A percentile compares a stretch with the other conserved stretches of the same genome.
phyloP scores from a whole-genome alignment of 1,284 basidiomycete genomes.

The Trichosporon inkin region DNA sequence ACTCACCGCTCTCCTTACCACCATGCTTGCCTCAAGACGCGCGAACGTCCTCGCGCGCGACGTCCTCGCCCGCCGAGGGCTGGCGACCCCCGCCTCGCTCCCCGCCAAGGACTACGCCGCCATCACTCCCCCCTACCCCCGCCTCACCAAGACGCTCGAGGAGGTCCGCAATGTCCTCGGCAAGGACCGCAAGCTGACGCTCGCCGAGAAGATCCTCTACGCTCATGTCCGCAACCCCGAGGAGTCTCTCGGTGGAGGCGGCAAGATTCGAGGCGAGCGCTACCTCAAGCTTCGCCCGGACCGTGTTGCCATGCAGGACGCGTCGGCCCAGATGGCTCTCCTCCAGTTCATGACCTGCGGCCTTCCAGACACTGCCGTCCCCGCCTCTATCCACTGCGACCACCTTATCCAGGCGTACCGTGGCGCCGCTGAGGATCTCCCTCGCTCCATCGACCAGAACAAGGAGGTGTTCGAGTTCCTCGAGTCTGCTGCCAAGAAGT shows the following conservation, averaged over 20 bases:
- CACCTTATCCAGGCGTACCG: constrained; percentile 83
- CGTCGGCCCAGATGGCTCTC: constrained; percentile 90
- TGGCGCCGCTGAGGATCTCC: constrained; percentile 42
- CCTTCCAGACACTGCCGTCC: constrained; percentile 75
- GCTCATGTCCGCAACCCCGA: constrained; percentile 83
- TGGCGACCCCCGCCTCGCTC: constrained; percentile 45
- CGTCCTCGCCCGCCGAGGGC: constrained; percentile 25
- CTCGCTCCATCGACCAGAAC: constrained; percentile 75
- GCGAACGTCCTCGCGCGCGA: constrained; percentile 16
- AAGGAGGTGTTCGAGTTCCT: constrained; percentile 98
- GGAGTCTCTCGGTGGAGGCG: constrained; percentile 61
- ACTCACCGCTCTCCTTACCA: constrained; percentile 2
- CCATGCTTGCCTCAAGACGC: constrained; percentile 21
- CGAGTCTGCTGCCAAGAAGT: constrained; percentile 89
- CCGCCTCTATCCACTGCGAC: constrained; percentile 90
- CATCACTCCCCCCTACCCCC: constrained; percentile 83
- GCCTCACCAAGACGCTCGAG: constrained; percentile 69
- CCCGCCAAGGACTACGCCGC: constrained; percentile 55
- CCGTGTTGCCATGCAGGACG: constrained; percentile 98
- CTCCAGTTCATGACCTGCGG: constrained; percentile 99
- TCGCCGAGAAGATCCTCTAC: constrained; percentile 98
- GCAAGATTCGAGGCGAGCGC: constrained; percentile 72
- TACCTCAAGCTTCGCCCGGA: constrained; percentile 90
- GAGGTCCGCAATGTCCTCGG: constrained; percentile 70
- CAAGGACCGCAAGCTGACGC: constrained; percentile 59